Conservation (phyloP, 768 basidiomycete species). For the Tulasnella sp. region DNA sequence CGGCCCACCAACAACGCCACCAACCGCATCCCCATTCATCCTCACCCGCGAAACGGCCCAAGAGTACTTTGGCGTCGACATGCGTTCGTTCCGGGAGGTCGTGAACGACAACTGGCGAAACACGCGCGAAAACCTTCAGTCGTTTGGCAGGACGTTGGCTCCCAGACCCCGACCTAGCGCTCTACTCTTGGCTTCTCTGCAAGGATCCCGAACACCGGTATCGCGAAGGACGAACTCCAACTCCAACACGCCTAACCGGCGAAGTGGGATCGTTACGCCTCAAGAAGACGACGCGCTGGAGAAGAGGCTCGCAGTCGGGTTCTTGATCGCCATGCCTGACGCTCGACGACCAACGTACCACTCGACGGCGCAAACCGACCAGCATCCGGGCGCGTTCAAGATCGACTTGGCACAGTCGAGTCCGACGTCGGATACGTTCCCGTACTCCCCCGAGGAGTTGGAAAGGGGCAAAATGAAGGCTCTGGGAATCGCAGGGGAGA, state of each 20-base stretch:
- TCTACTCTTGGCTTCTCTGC: not conserved
- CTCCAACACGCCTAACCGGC: not conserved
- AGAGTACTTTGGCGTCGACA: conserved; percentile 21
- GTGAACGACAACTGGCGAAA: not conserved
- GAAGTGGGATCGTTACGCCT: not conserved
- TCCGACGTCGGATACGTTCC: not conserved
- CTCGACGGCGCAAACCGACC: not conserved
- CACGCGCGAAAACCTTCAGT: not conserved
- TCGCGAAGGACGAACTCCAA: not conserved
- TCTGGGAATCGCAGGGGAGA: not conserved
- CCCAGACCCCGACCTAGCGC: not conserved
- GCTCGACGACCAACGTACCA: not conserved
- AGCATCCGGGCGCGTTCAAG: not conserved
- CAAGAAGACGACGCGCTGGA: conserved; percentile 1
- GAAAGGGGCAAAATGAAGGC: conserved; percentile 7
- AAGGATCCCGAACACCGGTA: not conserved
- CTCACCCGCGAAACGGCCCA: conserved; percentile 18
- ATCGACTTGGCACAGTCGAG: not conserved
- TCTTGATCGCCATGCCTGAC: conserved; percentile 29
- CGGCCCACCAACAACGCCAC: not conserved
- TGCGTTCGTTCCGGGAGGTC: conserved; percentile 10
- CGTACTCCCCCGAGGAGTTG: not conserved
- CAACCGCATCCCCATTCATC: not conserved
- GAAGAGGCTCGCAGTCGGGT: conserved; percentile 21
- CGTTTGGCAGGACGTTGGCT: not conserved